Evolutionary conservation across 2,329 filamentous ascomycete genomes (phyloP).

Genomic region (Chalaropsis ovoidea): DNA sequence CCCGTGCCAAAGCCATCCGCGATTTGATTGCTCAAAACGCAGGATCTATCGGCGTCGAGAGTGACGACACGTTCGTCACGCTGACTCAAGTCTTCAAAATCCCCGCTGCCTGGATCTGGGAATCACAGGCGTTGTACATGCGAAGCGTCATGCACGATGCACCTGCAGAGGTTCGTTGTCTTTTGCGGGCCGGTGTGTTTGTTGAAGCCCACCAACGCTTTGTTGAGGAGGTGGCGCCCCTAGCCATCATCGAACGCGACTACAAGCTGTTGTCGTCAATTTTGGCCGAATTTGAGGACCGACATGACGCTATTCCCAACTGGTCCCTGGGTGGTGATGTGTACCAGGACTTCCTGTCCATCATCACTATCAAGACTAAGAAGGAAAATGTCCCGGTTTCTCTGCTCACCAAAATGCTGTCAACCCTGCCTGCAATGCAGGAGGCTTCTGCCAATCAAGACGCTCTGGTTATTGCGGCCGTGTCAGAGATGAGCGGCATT

Average conservation of each 20-base stretch:
- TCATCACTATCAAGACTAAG: constrained; percentile 39
- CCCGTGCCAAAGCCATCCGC: constrained; percentile 57
- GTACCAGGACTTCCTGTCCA: constrained; percentile 53
- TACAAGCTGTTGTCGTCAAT: constrained; percentile 59
- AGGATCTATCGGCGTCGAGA: constrained; percentile 51
- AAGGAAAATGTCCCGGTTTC: constrained; percentile 36
- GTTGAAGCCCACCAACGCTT: constrained; percentile 78
- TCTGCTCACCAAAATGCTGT: constrained; percentile 47
- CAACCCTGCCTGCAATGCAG: constrained; percentile 47
- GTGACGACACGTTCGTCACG: constrained; percentile 43
- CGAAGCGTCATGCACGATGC: constrained; percentile 61
- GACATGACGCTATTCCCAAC: constrained; percentile 51
- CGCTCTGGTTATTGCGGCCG: constrained; percentile 55
- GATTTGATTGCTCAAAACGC: constrained; percentile 67
- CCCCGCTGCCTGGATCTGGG: constrained; percentile 71
- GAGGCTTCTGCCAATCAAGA: constrained; percentile 35
- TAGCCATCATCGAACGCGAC: constrained; percentile 71
- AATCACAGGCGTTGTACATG: constrained; percentile 74
- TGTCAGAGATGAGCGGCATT: constrained; percentile 69
- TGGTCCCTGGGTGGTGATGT: constrained; percentile 76
- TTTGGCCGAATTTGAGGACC: constrained; percentile 59
- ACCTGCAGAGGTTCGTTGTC: constrained; percentile 61
- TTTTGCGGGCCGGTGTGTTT: constrained; percentile 66
- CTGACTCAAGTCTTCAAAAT: constrained; percentile 58
- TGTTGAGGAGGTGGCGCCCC: constrained; percentile 67